Evolutionary conservation across 2,329 filamentous ascomycete genomes (phyloP).

Genomic region (Aspergillus amoenus): DNA sequence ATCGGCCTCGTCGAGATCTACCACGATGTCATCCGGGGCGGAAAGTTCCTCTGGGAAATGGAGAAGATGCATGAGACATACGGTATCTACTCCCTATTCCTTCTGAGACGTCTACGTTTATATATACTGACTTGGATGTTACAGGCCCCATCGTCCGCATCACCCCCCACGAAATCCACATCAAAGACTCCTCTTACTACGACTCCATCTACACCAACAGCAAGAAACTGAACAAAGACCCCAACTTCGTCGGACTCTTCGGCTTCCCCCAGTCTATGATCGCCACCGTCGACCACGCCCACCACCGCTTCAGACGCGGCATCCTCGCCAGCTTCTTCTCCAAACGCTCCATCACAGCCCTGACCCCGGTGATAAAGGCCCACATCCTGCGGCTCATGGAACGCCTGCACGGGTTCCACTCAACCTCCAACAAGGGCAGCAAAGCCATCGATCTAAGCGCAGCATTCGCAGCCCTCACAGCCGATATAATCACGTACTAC

Average conservation of each 20-base stretch:
- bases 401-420: neutral
- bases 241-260: neutral
- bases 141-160: conserved; percentile 38
- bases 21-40: conserved; percentile 24
- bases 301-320: conserved; percentile 28
- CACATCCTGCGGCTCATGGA: neutral
- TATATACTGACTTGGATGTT: neutral
- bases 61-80: conserved; percentile 27
- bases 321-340: conserved; percentile 48
- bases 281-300: neutral
- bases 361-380: neutral
- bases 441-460: neutral
- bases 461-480: conserved; percentile 3
- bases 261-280: neutral
- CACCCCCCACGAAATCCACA: conserved; percentile 37
- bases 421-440: neutral
- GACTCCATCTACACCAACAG: conserved; percentile 31
- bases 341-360: neutral
- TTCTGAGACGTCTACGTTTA: too few species aligned
- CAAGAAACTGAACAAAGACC: conserved; percentile 4
- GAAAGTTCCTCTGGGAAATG: conserved; percentile 25
- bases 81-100: conserved; percentile 13
- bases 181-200: conserved; percentile 34
- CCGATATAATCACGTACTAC: conserved; percentile 10
- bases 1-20: conserved; percentile 29